Base-by-base conservation (phyloP, 495 filamentous ascomycete genomes). In the Chaetomidium leptoderma region DNA sequence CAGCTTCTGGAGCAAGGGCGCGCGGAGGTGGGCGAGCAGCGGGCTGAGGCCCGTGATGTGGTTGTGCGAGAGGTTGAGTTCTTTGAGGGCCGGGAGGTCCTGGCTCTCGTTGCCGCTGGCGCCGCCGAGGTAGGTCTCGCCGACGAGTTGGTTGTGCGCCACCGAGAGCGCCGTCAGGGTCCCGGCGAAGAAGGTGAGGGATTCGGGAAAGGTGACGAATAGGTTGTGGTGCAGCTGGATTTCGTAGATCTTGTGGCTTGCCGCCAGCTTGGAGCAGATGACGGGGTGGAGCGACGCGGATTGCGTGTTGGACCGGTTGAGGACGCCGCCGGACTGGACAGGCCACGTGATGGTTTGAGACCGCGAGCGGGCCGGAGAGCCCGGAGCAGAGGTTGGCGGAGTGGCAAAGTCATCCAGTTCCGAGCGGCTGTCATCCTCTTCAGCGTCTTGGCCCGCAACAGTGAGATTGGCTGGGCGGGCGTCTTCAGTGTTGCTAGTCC, bases 211-310 rank as follows among this genome's bases (percentile, higher is more conserved):
- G 11, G 72, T 64, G 6, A 79, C 80, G 58, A 96, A 78, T 23
- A 81, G 77, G 70, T 97, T 96, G 60, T 90, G 84, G 32, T 89
- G 83, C 40, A 96, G 77, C 51, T 86, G 81, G 7, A 93, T 72
- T 23, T 78, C 76, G 8, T 69, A 68, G 26, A 81, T 69, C 17
- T 72, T 73, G 54, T 83, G 72, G 44, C 68, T 70, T 13, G 71
- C 69, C 0, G 77, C 77, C 27, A 81, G 67, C 48, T 77, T 73
- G 27, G 77, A 78, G 56, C 75, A 79, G 39, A 76, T 70, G 5
- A 78, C 76, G 0, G 80, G 78, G 51, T 81, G 76, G 5, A 83
- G 70, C 7, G 77, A 78, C 19, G 78, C 74, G 0, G 77, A 79
- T 49, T 86, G 76, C 0, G 84, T 85, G 50, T 83, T 80, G 6